Evolutionary conservation across 2,329 filamentous ascomycete species (phyloP).

Genomic region (Venturia asperata): DNA sequence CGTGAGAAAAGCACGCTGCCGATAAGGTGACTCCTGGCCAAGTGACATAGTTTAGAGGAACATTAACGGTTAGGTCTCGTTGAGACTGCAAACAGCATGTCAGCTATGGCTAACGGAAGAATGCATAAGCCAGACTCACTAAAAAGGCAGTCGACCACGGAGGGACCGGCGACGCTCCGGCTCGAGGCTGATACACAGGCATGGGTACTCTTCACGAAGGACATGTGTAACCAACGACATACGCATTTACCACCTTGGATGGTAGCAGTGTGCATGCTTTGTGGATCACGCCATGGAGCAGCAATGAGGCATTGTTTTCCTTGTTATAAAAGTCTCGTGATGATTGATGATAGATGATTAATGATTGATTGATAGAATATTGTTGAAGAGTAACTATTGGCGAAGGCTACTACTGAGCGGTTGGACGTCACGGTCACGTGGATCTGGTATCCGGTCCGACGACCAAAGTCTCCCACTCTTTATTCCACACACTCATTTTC

Average conservation of each 20-base stretch:
- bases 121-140: slow-evolving; percentile 22
- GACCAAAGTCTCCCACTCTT: neutral
- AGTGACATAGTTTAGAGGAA: slow-evolving; percentile 58
- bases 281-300: neutral
- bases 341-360: neutral
- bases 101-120: neutral
- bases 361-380: neutral
- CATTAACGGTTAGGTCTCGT: slow-evolving; percentile 51
- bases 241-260: neutral
- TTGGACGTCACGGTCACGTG: neutral
- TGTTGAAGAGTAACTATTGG: neutral
- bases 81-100: slow-evolving; percentile 44
- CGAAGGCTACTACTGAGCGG: neutral
- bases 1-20: slow-evolving; percentile 51
- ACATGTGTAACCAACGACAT: neutral
- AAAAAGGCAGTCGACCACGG: slow-evolving; percentile 26
- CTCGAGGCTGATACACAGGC: slow-evolving; percentile 25
- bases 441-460: neutral
- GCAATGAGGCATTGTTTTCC: too few species aligned
- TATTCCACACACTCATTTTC: neutral
- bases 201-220: neutral
- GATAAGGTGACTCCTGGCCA: slow-evolving; percentile 50
- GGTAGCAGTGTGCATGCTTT: neutral
- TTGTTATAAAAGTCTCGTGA: neutral
- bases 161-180: slow-evolving; percentile 23